These are phyloP conservation scores for Emmonsiellopsis sp. DNA, from an alignment of 2,329 filamentous ascomycete genomes.

Conservation along the genomic window DNA sequence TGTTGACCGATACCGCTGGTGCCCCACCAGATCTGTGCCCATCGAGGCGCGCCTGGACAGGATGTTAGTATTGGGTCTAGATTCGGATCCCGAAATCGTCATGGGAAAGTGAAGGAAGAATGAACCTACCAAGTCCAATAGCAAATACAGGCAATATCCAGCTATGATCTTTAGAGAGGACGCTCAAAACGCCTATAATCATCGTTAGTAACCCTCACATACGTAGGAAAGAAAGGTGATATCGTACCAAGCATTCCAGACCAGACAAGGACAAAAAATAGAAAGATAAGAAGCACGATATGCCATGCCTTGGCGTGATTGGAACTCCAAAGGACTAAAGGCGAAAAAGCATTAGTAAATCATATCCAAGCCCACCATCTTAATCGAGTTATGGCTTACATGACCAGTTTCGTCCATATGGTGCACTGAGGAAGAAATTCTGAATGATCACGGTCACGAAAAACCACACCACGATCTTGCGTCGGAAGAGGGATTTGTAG, in stretches of 20 bases:
- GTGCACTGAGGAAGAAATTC: slow-evolving; percentile 59
- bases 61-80: not conserved
- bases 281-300: slow-evolving; percentile 43
- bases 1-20: slow-evolving; percentile 52
- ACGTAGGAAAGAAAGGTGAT: not conserved
- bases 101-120: not conserved
- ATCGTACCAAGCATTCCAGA: slow-evolving; percentile 23
- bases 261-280: slow-evolving; percentile 50
- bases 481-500: slow-evolving; percentile 52
- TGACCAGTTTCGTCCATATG: slow-evolving; percentile 59
- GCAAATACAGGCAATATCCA: slow-evolving; percentile 62
- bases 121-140: slow-evolving; percentile 45
- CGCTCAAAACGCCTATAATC: slow-evolving; percentile 43
- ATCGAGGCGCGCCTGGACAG: slow-evolving; percentile 46
- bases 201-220: slow-evolving; percentile 1
- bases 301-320: slow-evolving; percentile 48
- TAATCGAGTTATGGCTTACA: slow-evolving; percentile 30
- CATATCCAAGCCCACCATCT: not conserved
- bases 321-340: slow-evolving; percentile 47
- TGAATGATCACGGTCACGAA: slow-evolving; percentile 55
- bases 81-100: too few species aligned
- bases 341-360: not conserved
- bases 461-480: slow-evolving; percentile 61
- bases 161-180: slow-evolving; percentile 51
- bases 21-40: slow-evolving; percentile 61